A percentile compares a stretch with the other conserved stretches of the same genome.
These are phyloP conservation scores for Jaapia argillacea DNA, from an alignment of 768 basidiomycete species.

Conservation along the genomic window DNA sequence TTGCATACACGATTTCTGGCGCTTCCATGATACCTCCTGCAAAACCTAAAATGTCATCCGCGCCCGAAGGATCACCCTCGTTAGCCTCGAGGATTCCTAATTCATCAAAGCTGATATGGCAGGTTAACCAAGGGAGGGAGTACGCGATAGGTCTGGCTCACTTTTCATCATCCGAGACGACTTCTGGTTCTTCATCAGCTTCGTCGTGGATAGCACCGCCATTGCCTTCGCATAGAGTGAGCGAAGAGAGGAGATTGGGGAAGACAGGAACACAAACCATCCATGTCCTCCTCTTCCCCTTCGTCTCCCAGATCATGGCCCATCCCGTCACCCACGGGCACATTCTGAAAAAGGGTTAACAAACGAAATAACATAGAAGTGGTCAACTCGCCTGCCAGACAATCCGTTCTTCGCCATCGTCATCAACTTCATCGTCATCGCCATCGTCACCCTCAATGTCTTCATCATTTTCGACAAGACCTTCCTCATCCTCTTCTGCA, in stretches of 20 bases:
- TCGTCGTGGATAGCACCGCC: slow-evolving; percentile 19
- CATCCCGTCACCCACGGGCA: slow-evolving; percentile 23
- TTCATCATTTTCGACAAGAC: slow-evolving; percentile 52
- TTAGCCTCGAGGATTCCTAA: slow-evolving; percentile 23
- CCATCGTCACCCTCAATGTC: slow-evolving; percentile 38
- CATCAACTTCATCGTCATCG: slow-evolving; percentile 35
- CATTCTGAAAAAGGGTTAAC: slow-evolving; percentile 15
- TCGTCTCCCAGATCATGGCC: slow-evolving; percentile 25
- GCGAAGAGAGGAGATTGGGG: slow-evolving; percentile 1
- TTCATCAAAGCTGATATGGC: not conserved
- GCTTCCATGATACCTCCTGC: slow-evolving; percentile 6
- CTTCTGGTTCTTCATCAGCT: slow-evolving; percentile 20
- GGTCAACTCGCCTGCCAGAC: slow-evolving; percentile 28
- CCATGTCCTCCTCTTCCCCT: slow-evolving; percentile 48
- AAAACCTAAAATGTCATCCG: not conserved
- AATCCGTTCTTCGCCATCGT: slow-evolving; percentile 26
- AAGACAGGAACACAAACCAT: slow-evolving; percentile 26
- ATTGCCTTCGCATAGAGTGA: too few species aligned
- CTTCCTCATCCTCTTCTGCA: slow-evolving; percentile 51
- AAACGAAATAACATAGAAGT: not conserved
- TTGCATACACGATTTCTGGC: too few species aligned
- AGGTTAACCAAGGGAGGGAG: not conserved
- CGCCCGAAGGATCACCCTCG: slow-evolving; percentile 1
- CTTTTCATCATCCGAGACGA: slow-evolving; percentile 22
- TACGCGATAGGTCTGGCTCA: slow-evolving; percentile 8